These are phyloP conservation scores for Candida germanica DNA, from an alignment of 805 yeast genomes.

Conservation along the genomic window DNA sequence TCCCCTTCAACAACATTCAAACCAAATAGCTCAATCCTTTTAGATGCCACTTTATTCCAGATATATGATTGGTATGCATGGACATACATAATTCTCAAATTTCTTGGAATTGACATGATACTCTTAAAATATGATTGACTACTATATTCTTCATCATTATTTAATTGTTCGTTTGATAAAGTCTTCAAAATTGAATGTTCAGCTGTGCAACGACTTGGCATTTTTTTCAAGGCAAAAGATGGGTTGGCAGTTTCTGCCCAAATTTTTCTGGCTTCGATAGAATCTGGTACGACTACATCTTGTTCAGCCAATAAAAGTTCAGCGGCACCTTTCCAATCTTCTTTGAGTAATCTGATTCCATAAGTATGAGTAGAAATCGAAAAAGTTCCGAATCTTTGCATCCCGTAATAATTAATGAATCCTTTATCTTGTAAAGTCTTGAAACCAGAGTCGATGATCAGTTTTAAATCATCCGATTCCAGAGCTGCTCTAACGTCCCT, in stretches of 20 bases:
- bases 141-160: constrained; percentile 43
- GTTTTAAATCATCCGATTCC: constrained; percentile 34
- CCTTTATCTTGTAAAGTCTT: constrained; percentile 62
- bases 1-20: constrained; percentile 74
- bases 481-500: constrained; percentile 57
- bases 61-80: constrained; percentile 96
- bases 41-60: constrained; percentile 87
- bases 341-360: constrained; percentile 68
- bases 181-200: constrained; percentile 69
- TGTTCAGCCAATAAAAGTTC: constrained; percentile 82
- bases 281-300: constrained; percentile 76
- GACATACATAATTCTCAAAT: constrained; percentile 88
- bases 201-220: constrained; percentile 89
- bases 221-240: constrained; percentile 54
- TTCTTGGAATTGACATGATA: constrained; percentile 86
- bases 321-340: constrained; percentile 78
- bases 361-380: constrained; percentile 86
- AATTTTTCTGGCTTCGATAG: constrained; percentile 73
- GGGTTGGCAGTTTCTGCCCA: constrained; percentile 80
- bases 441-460: constrained; percentile 49
- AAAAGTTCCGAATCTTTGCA: constrained; percentile 97
- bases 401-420: constrained; percentile 92
- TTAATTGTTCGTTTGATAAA: constrained; percentile 50
- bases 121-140: constrained; percentile 68
- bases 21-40: constrained; percentile 71